These are phyloP conservation scores for Bacidia gigantensis DNA, from an alignment of 495 filamentous ascomycete species.

Conservation along the genomic window DNA sequence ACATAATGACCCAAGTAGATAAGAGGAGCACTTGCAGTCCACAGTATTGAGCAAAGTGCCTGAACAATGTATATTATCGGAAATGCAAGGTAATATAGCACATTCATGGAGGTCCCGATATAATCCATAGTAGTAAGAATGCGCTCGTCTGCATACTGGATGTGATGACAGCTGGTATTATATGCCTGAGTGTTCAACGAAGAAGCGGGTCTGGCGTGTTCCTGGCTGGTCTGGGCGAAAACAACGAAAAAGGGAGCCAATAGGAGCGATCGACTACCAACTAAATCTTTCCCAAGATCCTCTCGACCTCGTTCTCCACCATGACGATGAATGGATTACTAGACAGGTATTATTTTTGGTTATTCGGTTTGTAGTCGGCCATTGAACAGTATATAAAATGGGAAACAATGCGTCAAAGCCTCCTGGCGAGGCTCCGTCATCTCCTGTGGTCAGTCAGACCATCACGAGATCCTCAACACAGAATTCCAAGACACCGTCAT, in stretches of 20 bases:
- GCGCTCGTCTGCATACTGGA: constrained; percentile 2
- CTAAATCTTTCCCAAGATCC: background rate
- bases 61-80: constrained; percentile 25
- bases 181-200: background rate
- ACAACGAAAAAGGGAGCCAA: background rate
- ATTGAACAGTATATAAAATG: constrained; percentile 10
- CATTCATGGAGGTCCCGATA: constrained; percentile 16
- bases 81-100: constrained; percentile 26
- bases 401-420: constrained; percentile 22
- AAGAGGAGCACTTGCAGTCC: constrained; percentile 31
- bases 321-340: background rate
- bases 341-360: background rate
- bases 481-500: constrained; percentile 7
- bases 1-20: constrained; percentile 28
- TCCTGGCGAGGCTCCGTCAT: constrained; percentile 8
- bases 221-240: background rate
- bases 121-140: constrained; percentile 17
- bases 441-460: constrained; percentile 15
- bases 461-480: constrained; percentile 10
- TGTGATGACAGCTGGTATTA: background rate
- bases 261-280: background rate
- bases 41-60: constrained; percentile 17
- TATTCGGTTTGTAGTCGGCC: background rate
- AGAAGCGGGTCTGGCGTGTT: background rate
- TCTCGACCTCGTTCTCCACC: background rate